Evolutionary conservation across 768 basidiomycete genomes (phyloP).

Genomic region (Gymnopilus junonius): DNA sequence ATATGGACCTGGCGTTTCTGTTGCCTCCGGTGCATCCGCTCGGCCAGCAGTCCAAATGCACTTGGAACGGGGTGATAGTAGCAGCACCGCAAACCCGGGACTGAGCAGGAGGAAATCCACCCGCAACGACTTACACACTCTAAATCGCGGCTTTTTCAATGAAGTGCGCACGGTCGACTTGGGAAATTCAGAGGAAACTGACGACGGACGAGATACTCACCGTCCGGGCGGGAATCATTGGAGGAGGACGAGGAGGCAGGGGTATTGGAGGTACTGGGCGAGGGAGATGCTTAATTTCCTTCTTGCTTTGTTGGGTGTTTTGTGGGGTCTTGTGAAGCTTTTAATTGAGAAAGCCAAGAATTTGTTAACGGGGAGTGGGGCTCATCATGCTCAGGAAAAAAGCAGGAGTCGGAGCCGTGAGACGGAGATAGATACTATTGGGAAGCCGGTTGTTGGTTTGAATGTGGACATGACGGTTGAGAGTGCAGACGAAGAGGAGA

Average conservation of each 20-base stretch:
- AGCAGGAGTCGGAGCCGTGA: neutral
- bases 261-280: constrained; percentile 19
- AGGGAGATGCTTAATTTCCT: constrained; percentile 27
- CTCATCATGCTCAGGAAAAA: too few species aligned
- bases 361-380: too few species aligned
- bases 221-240: neutral
- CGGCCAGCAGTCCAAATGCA: too few species aligned
- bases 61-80: too few species aligned
- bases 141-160: constrained; percentile 25
- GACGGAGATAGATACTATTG: neutral
- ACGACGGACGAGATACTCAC: neutral
- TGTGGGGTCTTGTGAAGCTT: constrained; percentile 25
- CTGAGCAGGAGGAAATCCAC: neutral
- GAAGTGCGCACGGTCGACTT: constrained; percentile 34
- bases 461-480: constrained; percentile 33
- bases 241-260: neutral
- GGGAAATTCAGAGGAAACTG: constrained; percentile 19
- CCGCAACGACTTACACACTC: neutral
- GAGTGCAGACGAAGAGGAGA: constrained; percentile 29
- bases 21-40: too few species aligned
- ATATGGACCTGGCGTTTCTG: neutral
- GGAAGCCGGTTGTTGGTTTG: neutral
- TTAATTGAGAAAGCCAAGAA: constrained; percentile 21
- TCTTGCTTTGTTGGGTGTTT: constrained; percentile 28
- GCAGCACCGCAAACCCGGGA: too few species aligned